These are phyloP conservation scores for Parascedosporium putredinis DNA, from an alignment of 2,329 filamentous ascomycete species.

Conservation along the genomic window DNA sequence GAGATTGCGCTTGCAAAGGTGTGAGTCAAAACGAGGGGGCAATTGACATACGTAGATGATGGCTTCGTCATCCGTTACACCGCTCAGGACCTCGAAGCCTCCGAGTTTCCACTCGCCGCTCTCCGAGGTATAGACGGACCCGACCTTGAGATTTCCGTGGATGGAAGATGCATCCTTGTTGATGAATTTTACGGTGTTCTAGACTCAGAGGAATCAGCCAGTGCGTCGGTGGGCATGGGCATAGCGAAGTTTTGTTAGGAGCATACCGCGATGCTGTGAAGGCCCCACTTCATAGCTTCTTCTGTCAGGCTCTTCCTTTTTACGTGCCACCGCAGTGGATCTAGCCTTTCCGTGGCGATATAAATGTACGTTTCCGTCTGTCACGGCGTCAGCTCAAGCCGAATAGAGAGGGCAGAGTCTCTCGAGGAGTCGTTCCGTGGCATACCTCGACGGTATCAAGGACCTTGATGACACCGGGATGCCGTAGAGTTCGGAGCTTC, in stretches of 20 bases:
- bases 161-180: constrained; percentile 89
- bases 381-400: neutral
- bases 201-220: neutral
- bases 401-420: no score
- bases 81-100: constrained; percentile 88
- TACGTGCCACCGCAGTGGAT: constrained; percentile 81
- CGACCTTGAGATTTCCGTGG: constrained; percentile 75
- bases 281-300: constrained; percentile 94
- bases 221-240: neutral
- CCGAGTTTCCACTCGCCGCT: constrained; percentile 97
- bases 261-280: constrained; percentile 71
- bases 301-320: constrained; percentile 77
- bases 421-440: no score
- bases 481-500: constrained; percentile 84
- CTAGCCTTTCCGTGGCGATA: constrained; percentile 84
- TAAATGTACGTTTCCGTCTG: constrained; percentile 93
- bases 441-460: constrained; percentile 82
- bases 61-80: constrained; percentile 90
- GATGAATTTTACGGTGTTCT: constrained; percentile 91
- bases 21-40: neutral
- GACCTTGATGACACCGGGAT: constrained; percentile 90
- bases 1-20: constrained; percentile 10
- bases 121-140: constrained; percentile 85
- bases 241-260: neutral
- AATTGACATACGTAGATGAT: constrained; percentile 62